phyloP scores from a whole-genome alignment of 2,329 filamentous ascomycete species.

The Monosporascus sp. region DNA sequence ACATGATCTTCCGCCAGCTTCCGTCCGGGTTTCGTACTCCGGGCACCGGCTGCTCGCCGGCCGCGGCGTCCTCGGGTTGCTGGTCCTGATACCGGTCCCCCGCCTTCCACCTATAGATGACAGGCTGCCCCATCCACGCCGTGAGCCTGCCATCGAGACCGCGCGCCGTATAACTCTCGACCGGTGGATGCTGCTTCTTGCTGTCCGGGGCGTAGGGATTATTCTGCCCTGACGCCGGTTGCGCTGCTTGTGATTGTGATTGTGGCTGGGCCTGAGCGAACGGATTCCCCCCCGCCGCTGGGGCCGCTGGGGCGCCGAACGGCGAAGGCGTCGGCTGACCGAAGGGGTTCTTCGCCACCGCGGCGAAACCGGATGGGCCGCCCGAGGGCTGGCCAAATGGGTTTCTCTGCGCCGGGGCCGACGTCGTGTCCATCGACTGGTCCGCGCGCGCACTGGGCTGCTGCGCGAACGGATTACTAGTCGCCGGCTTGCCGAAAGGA shows the following conservation, averaged over 20 bases:
- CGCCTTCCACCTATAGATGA: slow-evolving; percentile 48
- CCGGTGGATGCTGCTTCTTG: slow-evolving; percentile 38
- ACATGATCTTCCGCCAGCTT: slow-evolving; percentile 63
- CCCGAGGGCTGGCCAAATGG: slow-evolving; percentile 20
- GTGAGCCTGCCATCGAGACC: slow-evolving; percentile 41
- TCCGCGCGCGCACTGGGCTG: slow-evolving; percentile 14
- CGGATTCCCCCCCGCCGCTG: slow-evolving; percentile 13
- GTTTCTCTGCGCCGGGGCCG: slow-evolving; percentile 16
- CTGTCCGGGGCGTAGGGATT: slow-evolving; percentile 42
- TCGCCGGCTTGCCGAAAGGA: slow-evolving; percentile 23
- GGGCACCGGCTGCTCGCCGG: slow-evolving; percentile 29
- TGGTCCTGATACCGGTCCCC: slow-evolving; percentile 18
- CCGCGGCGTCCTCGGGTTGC: slow-evolving; percentile 3
- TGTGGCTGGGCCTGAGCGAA: slow-evolving; percentile 17
- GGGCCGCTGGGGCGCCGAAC: slow-evolving; percentile 4
- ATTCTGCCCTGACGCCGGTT: slow-evolving; percentile 6
- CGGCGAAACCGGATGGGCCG: slow-evolving; percentile 6
- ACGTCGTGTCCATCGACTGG: slow-evolving; percentile 22
- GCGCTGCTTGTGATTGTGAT: slow-evolving; percentile 11
- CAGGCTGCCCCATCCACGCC: slow-evolving; percentile 59
- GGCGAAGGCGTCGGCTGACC: slow-evolving; percentile 21
- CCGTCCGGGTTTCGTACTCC: slow-evolving; percentile 48
- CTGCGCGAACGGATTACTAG: slow-evolving; percentile 28
- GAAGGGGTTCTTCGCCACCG: slow-evolving; percentile 23
- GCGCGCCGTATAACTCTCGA: slow-evolving; percentile 39